Conservation (phyloP, 257 asterid species). For the Ilex aquifolium region DNA sequence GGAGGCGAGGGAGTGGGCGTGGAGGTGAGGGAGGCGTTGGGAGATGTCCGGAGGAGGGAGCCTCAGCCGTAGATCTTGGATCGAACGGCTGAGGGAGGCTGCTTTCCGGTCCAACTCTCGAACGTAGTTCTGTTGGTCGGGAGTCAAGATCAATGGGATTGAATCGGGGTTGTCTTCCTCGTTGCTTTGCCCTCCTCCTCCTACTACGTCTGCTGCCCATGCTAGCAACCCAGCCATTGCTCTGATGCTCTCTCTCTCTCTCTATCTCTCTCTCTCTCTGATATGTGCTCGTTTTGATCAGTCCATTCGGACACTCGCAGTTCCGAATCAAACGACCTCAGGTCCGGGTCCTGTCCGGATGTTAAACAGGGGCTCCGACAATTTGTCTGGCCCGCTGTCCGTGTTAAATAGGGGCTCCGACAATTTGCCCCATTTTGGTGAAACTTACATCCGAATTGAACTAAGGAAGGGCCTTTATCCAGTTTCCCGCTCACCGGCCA, state of each 20-base stretch:
- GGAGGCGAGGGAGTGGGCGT: constrained; percentile 95
- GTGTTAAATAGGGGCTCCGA: too few species aligned
- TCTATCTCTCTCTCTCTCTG: background rate
- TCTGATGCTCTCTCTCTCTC: background rate
- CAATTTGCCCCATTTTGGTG: too few species aligned
- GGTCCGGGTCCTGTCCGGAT: too few species aligned
- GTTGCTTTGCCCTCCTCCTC: constrained; percentile 50
- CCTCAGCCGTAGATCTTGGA: constrained; percentile 88
- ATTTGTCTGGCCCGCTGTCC: too few species aligned
- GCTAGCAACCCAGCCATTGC: constrained; percentile 91
- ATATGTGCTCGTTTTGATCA: background rate
- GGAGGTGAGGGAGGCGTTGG: constrained; percentile 88
- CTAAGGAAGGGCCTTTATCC: too few species aligned
- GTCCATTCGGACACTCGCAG: too few species aligned
- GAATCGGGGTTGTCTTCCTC: constrained; percentile 53
- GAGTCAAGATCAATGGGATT: constrained; percentile 73
- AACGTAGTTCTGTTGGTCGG: constrained; percentile 65
- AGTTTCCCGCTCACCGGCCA: too few species aligned
- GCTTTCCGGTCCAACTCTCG: constrained; percentile 60
- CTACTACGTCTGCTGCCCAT: constrained; percentile 99
- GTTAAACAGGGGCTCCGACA: too few species aligned
- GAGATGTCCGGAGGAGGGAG: constrained; percentile 95
- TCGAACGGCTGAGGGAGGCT: constrained; percentile 72
- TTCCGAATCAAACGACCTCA: too few species aligned
- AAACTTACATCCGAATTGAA: too few species aligned